These are phyloP conservation scores for Elsinoe australis DNA, from an alignment of 2,329 filamentous ascomycete species.

Conservation along the genomic window DNA sequence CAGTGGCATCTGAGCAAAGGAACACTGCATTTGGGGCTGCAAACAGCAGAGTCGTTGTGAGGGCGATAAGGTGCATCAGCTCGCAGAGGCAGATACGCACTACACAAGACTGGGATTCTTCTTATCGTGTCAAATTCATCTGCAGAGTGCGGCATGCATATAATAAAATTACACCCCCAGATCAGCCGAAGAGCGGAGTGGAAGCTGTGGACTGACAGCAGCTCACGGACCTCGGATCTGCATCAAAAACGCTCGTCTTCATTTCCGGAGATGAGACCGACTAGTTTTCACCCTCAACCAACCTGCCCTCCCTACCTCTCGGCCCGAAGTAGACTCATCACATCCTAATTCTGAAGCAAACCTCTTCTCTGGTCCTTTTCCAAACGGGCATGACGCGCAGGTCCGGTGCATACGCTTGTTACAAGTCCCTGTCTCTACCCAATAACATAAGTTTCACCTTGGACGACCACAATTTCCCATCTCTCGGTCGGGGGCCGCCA, in stretches of 20 bases:
- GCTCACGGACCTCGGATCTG: too few relatives aligned
- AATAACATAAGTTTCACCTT: not conserved
- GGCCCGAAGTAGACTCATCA: not conserved
- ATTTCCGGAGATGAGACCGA: conserved; percentile 15
- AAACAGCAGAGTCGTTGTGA: too few relatives aligned
- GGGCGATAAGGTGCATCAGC: too few relatives aligned
- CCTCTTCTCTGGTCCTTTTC: not conserved
- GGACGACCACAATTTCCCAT: conserved; percentile 6
- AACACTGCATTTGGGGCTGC: too few relatives aligned
- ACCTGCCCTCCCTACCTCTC: not conserved
- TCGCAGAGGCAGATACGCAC: too few relatives aligned
- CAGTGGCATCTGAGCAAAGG: too few relatives aligned
- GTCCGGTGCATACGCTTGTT: conserved; percentile 9
- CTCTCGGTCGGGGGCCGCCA: not conserved
- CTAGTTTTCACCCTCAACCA: not conserved
- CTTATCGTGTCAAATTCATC: too few relatives aligned
- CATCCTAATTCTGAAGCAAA: conserved; percentile 1
- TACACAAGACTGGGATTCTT: too few relatives aligned
- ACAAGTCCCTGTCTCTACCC: conserved; percentile 8
- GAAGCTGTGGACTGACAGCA: too few relatives aligned
- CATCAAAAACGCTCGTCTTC: conserved; percentile 9
- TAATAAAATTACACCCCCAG: too few relatives aligned
- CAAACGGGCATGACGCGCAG: conserved; percentile 1
- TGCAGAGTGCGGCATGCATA: too few relatives aligned
- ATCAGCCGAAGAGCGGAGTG: too few relatives aligned